Percentiles rank a stretch among this genome's conserved stretches.
These are phyloP conservation scores for Ogataea parapolymorpha DNA, from an alignment of 805 yeast genomes.

Conservation along the genomic window DNA sequence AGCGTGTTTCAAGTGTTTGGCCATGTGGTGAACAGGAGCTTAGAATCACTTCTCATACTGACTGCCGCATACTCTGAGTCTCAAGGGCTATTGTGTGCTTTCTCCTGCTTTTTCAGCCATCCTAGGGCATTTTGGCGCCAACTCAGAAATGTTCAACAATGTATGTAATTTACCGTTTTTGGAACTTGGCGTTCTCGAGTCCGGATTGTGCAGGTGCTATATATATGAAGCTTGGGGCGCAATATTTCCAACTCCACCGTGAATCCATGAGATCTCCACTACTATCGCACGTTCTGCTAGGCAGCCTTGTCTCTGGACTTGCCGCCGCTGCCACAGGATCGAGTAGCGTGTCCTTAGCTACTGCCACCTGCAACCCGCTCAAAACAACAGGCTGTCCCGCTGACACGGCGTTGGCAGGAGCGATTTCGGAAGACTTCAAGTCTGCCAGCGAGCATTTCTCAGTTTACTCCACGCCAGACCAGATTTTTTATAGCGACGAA, in stretches of 20 bases:
- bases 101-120: neutral
- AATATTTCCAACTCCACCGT: neutral
- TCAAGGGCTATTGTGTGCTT: neutral
- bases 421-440: conserved; percentile 51
- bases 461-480: conserved; percentile 40
- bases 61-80: neutral
- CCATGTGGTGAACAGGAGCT: too few relatives aligned
- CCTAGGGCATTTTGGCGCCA: neutral
- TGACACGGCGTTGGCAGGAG: conserved; percentile 61
- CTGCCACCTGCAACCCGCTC: conserved; percentile 34
- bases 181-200: conserved; percentile 8
- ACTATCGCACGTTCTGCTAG: neutral
- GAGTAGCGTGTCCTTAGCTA: conserved; percentile 12
- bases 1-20: neutral
- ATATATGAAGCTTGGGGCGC: conserved; percentile 6
- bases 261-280: conserved; percentile 1
- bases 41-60: too few relatives aligned
- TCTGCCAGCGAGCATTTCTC: conserved; percentile 43
- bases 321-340: conserved; percentile 10
- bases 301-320: conserved; percentile 2
- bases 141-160: neutral
- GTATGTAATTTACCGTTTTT: conserved; percentile 11
- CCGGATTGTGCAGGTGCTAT: conserved; percentile 7
- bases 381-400: conserved; percentile 29
- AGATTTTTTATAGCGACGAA: conserved; percentile 43